Conservation (phyloP, 306 rosid genomes). For the Cajanus cajan region DNA sequence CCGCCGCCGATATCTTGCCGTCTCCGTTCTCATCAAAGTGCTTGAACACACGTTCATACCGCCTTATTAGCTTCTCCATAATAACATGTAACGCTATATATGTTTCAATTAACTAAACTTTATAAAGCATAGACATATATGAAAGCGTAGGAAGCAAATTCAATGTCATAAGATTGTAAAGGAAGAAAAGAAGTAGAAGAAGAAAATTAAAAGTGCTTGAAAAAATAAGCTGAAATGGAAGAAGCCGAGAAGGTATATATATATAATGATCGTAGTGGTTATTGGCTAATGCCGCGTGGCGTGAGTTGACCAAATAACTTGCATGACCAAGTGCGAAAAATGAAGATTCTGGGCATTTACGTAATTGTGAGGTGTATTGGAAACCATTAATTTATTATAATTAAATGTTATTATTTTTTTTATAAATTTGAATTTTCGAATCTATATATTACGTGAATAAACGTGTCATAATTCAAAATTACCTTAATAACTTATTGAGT, state of each 20-base stretch:
- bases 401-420: too few relatives aligned
- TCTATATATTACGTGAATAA: too few relatives aligned
- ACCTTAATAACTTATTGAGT: too few relatives aligned
- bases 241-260: too few relatives aligned
- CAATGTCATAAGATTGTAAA: background rate
- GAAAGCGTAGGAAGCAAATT: background rate
- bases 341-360: conserved; percentile 32
- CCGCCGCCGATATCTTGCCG: conserved; percentile 59
- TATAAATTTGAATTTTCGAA: too few relatives aligned
- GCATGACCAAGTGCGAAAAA: background rate
- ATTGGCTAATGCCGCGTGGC: conserved; percentile 38
- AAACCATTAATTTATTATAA: background rate
- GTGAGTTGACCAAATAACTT: conserved; percentile 32
- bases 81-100: background rate
- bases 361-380: background rate
- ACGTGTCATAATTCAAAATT: too few relatives aligned
- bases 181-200: background rate
- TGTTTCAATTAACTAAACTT: background rate
- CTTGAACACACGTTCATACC: conserved; percentile 57
- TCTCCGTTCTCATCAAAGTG: conserved; percentile 71
- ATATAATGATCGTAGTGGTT: background rate
- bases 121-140: too few relatives aligned
- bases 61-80: conserved; percentile 50
- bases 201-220: background rate
- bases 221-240: background rate